Conservation (phyloP, 305 asterid species). For the Striga hermonthica region DNA sequence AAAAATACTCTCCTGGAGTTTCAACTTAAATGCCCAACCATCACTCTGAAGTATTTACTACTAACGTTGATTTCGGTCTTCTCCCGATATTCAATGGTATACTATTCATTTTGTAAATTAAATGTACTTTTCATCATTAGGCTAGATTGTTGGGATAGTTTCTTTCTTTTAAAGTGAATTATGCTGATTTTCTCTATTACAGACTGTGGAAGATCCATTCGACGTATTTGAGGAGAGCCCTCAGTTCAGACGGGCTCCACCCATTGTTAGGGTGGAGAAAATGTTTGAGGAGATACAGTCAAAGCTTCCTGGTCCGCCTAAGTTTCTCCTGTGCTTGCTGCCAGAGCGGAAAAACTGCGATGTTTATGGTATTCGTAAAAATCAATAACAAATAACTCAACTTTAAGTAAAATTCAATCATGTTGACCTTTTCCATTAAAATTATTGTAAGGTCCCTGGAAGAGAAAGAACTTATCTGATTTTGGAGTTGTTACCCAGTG, state of each 20-base stretch:
- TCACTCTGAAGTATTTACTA: not conserved
- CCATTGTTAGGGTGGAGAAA: constrained; percentile 58
- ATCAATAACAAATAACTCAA: not conserved
- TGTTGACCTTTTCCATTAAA: constrained; percentile 12
- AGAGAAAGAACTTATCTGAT: constrained; percentile 69
- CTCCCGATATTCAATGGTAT: not conserved
- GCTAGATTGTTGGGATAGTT: not conserved
- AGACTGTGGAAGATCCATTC: constrained; percentile 52
- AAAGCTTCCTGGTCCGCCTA: constrained; percentile 56
- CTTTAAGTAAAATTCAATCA: not conserved
- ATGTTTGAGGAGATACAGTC: constrained; percentile 51
- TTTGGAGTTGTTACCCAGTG: constrained; percentile 88
- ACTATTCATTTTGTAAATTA: not conserved
- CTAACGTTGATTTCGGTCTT: not conserved
- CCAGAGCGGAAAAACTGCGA: constrained; percentile 55
- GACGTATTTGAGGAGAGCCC: constrained; percentile 51
- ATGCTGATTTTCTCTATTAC: constrained; percentile 7
- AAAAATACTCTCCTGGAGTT: not conserved
- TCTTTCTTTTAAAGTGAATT: not conserved
- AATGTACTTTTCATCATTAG: not conserved
- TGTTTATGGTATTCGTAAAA: constrained; percentile 49
- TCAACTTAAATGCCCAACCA: not conserved
- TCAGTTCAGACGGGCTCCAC: constrained; percentile 53
- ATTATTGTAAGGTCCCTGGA: constrained; percentile 71
- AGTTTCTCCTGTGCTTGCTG: constrained; percentile 65